Percentiles rank a stretch among this genome's conserved stretches.
Evolutionary conservation across 345 rosid genomes (phyloP).

Genomic region (Gossypium arboreum): DNA sequence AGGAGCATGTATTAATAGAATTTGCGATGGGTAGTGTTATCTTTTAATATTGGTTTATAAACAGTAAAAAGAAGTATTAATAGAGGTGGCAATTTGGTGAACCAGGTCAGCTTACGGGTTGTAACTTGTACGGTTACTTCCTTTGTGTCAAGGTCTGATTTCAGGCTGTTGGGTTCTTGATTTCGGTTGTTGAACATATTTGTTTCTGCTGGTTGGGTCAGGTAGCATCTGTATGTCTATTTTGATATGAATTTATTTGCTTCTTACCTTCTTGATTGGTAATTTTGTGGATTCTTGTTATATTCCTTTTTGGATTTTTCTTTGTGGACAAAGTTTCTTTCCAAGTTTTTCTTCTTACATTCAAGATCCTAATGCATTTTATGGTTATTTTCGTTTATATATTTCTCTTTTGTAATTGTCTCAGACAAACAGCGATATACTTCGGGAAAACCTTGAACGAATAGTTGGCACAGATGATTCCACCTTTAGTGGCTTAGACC

Average conservation of each 20-base stretch:
- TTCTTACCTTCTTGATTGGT: not conserved
- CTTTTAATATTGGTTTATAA: not conserved
- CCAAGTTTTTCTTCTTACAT: not conserved
- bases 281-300: not conserved
- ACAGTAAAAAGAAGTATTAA: not conserved
- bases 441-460: constrained; percentile 81
- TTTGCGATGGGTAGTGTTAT: not conserved
- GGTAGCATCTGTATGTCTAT: not conserved
- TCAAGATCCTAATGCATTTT: not conserved
- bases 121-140: not conserved
- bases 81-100: not conserved
- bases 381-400: not conserved
- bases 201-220: not conserved
- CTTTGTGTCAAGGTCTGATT: not conserved
- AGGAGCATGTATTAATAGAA: too few species aligned
- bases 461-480: constrained; percentile 90
- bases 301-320: not conserved
- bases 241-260: not conserved
- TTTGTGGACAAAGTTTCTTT: not conserved
- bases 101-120: not conserved
- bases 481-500: constrained; percentile 78
- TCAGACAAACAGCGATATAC: constrained; percentile 53
- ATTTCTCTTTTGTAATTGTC: constrained; percentile 8
- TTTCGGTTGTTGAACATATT: not conserved
- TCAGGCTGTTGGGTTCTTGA: not conserved